These are phyloP conservation scores for Solanum bulbocastanum DNA, from an alignment of 257 asterid species.

Conservation along the genomic window DNA sequence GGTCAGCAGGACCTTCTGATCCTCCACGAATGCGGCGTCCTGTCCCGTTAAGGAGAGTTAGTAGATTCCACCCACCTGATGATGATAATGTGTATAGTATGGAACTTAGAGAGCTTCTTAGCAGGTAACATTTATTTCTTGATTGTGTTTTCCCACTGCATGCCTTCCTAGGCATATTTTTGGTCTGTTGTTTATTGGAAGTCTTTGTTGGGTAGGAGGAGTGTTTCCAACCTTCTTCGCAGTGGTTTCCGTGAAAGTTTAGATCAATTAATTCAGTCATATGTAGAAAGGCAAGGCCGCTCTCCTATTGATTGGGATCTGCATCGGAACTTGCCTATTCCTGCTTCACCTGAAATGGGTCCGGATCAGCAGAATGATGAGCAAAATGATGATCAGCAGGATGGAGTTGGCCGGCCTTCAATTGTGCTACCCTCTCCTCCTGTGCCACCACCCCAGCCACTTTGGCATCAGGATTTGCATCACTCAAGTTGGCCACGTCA, in stretches of 20 bases:
- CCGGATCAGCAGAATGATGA: slow-evolving; percentile 48
- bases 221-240: slow-evolving; percentile 87
- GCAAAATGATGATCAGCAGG: slow-evolving; percentile 50
- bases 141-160: neutral
- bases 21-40: slow-evolving; percentile 72
- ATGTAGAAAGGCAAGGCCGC: slow-evolving; percentile 72
- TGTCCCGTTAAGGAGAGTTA: slow-evolving; percentile 36
- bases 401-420: slow-evolving; percentile 51
- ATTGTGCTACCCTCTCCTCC: slow-evolving; percentile 72
- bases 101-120: slow-evolving; percentile 94
- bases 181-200: neutral
- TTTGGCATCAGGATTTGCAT: slow-evolving; percentile 79
- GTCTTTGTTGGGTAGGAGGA: slow-evolving; percentile 53
- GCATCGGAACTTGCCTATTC: slow-evolving; percentile 62
- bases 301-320: slow-evolving; percentile 80
- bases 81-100: slow-evolving; percentile 92
- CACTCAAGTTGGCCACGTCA: slow-evolving; percentile 84
- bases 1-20: slow-evolving; percentile 69
- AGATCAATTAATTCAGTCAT: slow-evolving; percentile 78
- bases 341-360: slow-evolving; percentile 55
- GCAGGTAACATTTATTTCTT: slow-evolving; percentile 44
- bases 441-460: slow-evolving; percentile 83
- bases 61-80: slow-evolving; percentile 84
- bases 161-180: neutral
- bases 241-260: slow-evolving; percentile 95